Evolutionary conservation across 2,329 filamentous ascomycete genomes (phyloP), one percentile per base, ranked within the genome.

Genomic region (Sclerotinia sclerotiorum): DNA sequence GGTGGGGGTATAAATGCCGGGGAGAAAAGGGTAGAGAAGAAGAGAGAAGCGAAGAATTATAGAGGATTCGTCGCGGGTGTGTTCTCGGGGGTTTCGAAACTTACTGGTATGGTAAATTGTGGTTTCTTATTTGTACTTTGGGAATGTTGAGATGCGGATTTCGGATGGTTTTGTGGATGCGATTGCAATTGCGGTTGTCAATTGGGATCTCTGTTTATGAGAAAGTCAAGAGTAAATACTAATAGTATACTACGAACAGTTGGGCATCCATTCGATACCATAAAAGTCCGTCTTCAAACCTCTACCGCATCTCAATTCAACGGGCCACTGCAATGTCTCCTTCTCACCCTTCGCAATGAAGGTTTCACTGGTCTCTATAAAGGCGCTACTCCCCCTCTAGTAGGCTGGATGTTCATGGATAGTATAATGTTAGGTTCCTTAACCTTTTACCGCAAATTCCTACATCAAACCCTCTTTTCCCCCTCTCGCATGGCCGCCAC

Each of bases 391-490:
- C 94, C 94, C 68, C 95, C 95, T 65, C 83, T 98, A 61, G 88
- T 97, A 64, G 95, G 95, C 74, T 98, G 95, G 95, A 97, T 98
- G 91, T 92, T 96, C 76, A 98, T 98, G 94, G 95, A 99, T 82
- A 85, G 82, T 54, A 78, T 89, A 69, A 97, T 98, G 94, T 86
- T 98, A 46, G 95, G 95, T 54, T 96, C 92, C 24, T 83, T 99
- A 73, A 97, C 91, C 32, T 86, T 97, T 62, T 98, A 98, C 82
- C 91, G 94, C 49, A 90, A 92, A 60, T 79, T 97, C 57, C 83
- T 98, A 21, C 90, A 91, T 72, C 89, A 95, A 76, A 86, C 93
- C 74, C 81, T 97, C 75, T 97, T 95, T 81, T 85, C 84, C 73
- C 87, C 81, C 1, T 76, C 78, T 39, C 75, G 81, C 66, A 69